These are phyloP conservation scores for Myxozyma melibiosi DNA, from an alignment of 805 yeast species.

Conservation along the genomic window DNA sequence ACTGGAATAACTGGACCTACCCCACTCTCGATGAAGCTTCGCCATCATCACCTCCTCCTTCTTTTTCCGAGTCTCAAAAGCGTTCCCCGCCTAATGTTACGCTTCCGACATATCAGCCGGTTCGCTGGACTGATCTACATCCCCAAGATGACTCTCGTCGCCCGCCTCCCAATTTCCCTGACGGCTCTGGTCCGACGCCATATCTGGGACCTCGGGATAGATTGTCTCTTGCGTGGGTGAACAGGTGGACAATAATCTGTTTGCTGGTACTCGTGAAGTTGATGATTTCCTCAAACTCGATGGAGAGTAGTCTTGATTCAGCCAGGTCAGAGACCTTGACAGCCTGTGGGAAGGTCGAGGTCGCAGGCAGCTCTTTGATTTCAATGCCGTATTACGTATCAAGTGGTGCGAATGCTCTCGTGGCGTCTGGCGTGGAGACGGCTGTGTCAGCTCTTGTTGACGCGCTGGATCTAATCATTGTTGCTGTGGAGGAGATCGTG, in stretches of 20 bases:
- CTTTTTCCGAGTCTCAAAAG: constrained; percentile 6
- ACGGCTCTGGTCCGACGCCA: constrained; percentile 27
- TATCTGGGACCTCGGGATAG: constrained; percentile 41
- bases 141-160: constrained; percentile 17
- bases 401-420: constrained; percentile 54
- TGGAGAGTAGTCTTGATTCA: constrained; percentile 48
- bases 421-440: constrained; percentile 52
- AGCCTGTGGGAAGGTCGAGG: constrained; percentile 55
- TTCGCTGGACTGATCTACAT: constrained; percentile 31
- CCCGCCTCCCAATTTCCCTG: constrained; percentile 29
- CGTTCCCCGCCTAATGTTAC: not conserved
- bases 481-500: constrained; percentile 61
- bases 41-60: constrained; percentile 6
- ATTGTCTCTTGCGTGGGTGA: constrained; percentile 49
- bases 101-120: constrained; percentile 2
- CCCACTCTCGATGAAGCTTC: not conserved
- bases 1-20: constrained; percentile 13
- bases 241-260: constrained; percentile 61
- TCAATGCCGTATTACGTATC: constrained; percentile 63
- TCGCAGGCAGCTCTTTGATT: constrained; percentile 38
- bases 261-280: constrained; percentile 63
- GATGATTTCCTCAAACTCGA: constrained; percentile 54
- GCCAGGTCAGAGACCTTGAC: constrained; percentile 46
- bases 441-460: constrained; percentile 52
- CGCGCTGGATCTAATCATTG: constrained; percentile 51